Base-by-base conservation (phyloP, 805 yeast genomes). In the Candida khao-thaluensis region DNA sequence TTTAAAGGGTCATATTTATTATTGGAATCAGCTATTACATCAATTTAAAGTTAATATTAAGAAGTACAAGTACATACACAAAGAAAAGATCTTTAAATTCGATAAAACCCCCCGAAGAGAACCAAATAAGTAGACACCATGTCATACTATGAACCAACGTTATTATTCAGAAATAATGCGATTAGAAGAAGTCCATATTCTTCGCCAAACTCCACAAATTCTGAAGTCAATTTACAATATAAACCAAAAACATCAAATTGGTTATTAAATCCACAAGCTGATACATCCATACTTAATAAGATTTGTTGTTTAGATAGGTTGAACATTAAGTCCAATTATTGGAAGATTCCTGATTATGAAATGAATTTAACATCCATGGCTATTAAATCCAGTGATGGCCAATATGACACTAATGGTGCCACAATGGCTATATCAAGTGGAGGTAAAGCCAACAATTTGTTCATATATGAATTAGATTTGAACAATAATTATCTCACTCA, bases 401-500 rank as follows among this genome's bases (percentile, higher is more conserved):
- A 29, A 17, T 38, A 44, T 6, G 38, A 45, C 24, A 39, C 41
- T 6, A 42, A 45, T 25, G 37, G 26, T 8, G 70, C 74, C 2
- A 61, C 69, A 10, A 48, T 80, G 26, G 82, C 84, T 2, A 66
- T 80, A 14, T 69, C 81, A 2, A 72, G 79, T 30, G 82, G 75
- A 12, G 60, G 66, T 37, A 23, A 40, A 2, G 56, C 56, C 3
- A 64, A 70, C 31, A 80, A 79, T 47, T 60, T 80, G 34, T 76
- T 68, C 45, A 69, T 80, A 27, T 80, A 76, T 50, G 70, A 70
- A 35, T 51, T 77, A 36, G 71, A 72, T 44, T 41, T 62, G 8
- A 47, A 57, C 2, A 56, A 60, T 22, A 66, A 65, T 43, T 60
- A 64, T 29, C 58, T 80, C 34, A 73, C 80, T 17, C 85, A 80